Evolutionary conservation across 228 moss, liverwort and hornwort genomes (phyloP), one percentile per base, ranked within the genome.

Genomic region (Sphagnum fallax): DNA sequence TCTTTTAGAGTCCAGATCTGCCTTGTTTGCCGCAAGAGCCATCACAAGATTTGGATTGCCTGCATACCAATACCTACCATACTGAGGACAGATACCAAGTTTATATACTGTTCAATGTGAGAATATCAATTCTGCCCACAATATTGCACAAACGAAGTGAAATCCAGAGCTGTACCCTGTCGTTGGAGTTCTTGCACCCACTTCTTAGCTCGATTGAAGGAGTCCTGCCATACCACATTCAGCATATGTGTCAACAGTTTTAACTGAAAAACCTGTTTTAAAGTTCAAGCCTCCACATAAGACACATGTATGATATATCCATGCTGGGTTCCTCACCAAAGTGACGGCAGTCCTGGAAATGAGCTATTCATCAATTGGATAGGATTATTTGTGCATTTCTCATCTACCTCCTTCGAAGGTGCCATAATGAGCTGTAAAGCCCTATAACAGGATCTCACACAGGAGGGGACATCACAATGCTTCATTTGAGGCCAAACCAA

Each of bases 141-240:
- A 32, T 32, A 2, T 32, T 32, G 32, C 32, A 32, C 32, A 32
- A 32, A 32, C 2, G 2, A 32, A 3, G 32, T 32, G 32, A 32
- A 32, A 32, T 32, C 32, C 32, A 32, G 32, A 32, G 32, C 32
- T 32, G 2, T 74, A 91, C 96, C 96, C 90, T 93, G 97, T 83
- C 90, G 85, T 84, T 90, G 97, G 55, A 97, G 85, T 77, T 97
- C 93, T 74, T 90, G 88, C 47, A 97, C 97, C 97, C 97, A 97
- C 73, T 91, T 93, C 81, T 97, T 97, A 14, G 97, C 97, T 83
- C 97, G 86, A 53, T 74, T 78, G 69, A 93, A 93, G 50, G 97
- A 97, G 72, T 97, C 96, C 96, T 97, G 77, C 10, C 50, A 75
- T 66, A 76, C 10, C 50, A 75, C 61, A 67, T 55, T 55, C 55